A percentile compares a stretch with the other conserved stretches of the same genome.
These are phyloP conservation scores for Chaetomiaceae sp. DNA, from an alignment of 2,329 filamentous ascomycete species.

Conservation along the genomic window DNA sequence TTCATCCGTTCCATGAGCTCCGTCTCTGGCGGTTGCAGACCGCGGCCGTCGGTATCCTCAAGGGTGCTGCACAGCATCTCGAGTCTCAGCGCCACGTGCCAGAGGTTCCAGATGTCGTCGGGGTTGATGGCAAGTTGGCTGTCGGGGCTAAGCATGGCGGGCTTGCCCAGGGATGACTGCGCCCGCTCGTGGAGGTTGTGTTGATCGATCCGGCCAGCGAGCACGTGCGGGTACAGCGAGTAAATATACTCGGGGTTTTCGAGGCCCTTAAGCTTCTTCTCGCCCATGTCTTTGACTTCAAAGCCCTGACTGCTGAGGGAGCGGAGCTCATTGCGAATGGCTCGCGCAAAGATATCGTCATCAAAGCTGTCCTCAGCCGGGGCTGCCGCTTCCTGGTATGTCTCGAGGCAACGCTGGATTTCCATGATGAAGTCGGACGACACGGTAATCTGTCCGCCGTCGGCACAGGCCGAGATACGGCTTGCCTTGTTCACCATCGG, in stretches of 20 bases:
- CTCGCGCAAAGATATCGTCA: conserved; percentile 67
- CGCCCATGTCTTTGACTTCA: conserved; percentile 88
- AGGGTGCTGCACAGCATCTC: conserved; percentile 90
- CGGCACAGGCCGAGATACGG: conserved; percentile 88
- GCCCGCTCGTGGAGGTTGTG: conserved; percentile 51
- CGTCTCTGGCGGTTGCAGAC: conserved; percentile 74
- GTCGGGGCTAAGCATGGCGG: conserved; percentile 58
- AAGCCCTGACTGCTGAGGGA: conserved; percentile 88
- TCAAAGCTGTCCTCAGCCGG: conserved; percentile 69
- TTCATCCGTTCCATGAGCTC: conserved; percentile 69
- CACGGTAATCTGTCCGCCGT: conserved; percentile 94
- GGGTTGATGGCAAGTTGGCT: conserved; percentile 73
- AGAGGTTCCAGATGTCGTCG: conserved; percentile 81
- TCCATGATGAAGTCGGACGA: conserved; percentile 96
- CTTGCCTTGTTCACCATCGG: conserved; percentile 98
- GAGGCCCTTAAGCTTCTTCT: conserved; percentile 91
- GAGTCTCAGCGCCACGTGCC: conserved; percentile 81
- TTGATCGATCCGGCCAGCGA: conserved; percentile 73
- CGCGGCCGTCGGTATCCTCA: conserved; percentile 62
- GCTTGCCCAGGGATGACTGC: conserved; percentile 40
- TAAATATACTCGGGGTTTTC: conserved; percentile 97
- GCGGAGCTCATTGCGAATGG: conserved; percentile 82
- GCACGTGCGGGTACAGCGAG: conserved; percentile 85
- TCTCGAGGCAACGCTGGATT: conserved; percentile 85
- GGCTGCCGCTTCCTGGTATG: conserved; percentile 79